phyloP scores from a whole-genome alignment of 306 rosid genomes.

The Fragaria iinumae region DNA sequence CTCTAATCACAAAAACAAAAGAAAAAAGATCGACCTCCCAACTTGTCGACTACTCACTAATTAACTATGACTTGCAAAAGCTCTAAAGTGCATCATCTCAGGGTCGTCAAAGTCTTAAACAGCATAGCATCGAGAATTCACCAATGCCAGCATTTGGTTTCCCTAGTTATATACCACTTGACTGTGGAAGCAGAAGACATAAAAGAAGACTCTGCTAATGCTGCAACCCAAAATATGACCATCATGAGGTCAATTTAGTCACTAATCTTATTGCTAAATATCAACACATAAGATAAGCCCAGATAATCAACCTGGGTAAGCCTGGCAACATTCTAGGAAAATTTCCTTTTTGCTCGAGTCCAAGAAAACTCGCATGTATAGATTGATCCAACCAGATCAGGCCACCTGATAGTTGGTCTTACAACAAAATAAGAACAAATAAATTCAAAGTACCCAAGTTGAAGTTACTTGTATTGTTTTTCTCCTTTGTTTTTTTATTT shows the following conservation, averaged over 20 bases:
- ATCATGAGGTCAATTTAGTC: background rate
- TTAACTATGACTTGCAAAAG: too few species aligned
- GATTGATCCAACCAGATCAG: constrained; percentile 4
- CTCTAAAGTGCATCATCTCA: too few species aligned
- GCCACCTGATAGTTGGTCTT: background rate
- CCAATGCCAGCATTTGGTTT: background rate
- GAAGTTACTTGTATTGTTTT: constrained; percentile 4
- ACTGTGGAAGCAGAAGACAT: background rate
- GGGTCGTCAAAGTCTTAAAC: too few species aligned
- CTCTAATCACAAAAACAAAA: too few species aligned
- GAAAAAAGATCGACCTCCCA: too few species aligned
- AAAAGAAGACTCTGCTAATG: background rate
- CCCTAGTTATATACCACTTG: background rate
- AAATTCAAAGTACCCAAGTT: constrained; percentile 16
- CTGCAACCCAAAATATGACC: background rate
- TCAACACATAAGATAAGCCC: background rate
- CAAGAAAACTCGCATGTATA: background rate
- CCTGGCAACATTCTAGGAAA: background rate
- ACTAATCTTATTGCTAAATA: background rate
- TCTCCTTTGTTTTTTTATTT: background rate
- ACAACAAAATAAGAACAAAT: constrained; percentile 4
- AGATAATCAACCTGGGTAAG: constrained; percentile 6
- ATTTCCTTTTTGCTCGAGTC: background rate
- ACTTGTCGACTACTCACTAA: too few species aligned
- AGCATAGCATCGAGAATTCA: too few species aligned